Conservation (phyloP, 2,329 filamentous ascomycete species). For the Monosporascus sp. region DNA sequence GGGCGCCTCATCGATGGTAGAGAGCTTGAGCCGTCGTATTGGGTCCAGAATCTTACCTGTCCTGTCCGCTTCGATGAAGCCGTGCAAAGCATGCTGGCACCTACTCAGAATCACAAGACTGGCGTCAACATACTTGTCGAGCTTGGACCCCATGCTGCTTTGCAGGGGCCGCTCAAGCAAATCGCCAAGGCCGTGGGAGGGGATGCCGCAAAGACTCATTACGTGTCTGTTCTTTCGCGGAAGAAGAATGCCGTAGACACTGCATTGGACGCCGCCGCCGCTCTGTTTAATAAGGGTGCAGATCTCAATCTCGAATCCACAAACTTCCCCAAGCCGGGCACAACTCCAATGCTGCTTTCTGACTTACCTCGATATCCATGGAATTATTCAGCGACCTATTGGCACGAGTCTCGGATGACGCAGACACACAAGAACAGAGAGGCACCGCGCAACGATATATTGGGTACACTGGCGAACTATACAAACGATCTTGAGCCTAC, state of each 20-base stretch:
- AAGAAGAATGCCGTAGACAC: slow-evolving; percentile 45
- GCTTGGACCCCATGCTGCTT: slow-evolving; percentile 44
- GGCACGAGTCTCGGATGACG: slow-evolving; percentile 42
- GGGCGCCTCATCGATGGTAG: slow-evolving; percentile 35
- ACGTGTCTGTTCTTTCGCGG: slow-evolving; percentile 44
- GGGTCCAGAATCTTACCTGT: slow-evolving; percentile 39
- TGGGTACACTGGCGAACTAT: slow-evolving; percentile 40
- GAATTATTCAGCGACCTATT: slow-evolving; percentile 41
- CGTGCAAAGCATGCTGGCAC: slow-evolving; percentile 34
- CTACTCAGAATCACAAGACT: slow-evolving; percentile 30
- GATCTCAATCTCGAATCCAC: slow-evolving; percentile 39
- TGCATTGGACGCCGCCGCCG: slow-evolving; percentile 38
- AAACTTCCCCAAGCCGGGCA: slow-evolving; percentile 38
- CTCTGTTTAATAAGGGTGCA: slow-evolving; percentile 41
- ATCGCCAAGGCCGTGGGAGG: slow-evolving; percentile 41
- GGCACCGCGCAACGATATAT: slow-evolving; percentile 38
- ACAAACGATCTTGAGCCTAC: slow-evolving; percentile 41
- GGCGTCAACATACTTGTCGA: slow-evolving; percentile 42
- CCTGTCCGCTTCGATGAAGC: slow-evolving; percentile 35
- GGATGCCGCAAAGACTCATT: slow-evolving; percentile 37
- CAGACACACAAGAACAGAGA: slow-evolving; percentile 36
- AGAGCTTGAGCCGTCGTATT: slow-evolving; percentile 36
- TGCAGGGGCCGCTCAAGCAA: slow-evolving; percentile 47
- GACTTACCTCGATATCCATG: slow-evolving; percentile 46
- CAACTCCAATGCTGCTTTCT: slow-evolving; percentile 31